phyloP scores from a whole-genome alignment of 768 basidiomycete genomes.

The Galerina marginata region DNA sequence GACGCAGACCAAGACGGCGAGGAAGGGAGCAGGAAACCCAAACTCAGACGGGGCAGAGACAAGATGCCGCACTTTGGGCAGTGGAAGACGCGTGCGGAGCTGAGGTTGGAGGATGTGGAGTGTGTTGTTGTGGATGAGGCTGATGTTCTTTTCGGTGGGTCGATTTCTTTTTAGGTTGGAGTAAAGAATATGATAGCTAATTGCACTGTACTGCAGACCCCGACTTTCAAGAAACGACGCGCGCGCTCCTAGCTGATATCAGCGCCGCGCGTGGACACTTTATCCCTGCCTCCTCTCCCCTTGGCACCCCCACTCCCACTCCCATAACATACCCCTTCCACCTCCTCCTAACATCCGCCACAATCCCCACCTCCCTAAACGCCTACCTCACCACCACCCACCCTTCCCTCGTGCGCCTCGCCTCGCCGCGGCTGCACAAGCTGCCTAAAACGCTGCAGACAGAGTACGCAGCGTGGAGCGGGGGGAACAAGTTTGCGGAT shows the following conservation, averaged over 20 bases:
- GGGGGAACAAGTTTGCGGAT: conserved; percentile 82
- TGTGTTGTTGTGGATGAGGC: conserved; percentile 95
- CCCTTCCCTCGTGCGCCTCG: conserved; percentile 70
- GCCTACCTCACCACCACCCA: conserved; percentile 67
- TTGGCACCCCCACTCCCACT: conserved; percentile 15
- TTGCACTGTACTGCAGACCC: conserved; percentile 52
- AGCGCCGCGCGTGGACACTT: conserved; percentile 61
- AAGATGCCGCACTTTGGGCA: conserved; percentile 42
- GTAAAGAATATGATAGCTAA: too few relatives aligned
- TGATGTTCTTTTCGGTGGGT: conserved; percentile 84
- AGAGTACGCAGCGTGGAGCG: conserved; percentile 77
- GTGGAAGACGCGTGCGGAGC: conserved; percentile 52
- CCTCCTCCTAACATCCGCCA: conserved; percentile 83
- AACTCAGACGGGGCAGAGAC: not conserved
- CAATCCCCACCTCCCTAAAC: conserved; percentile 79
- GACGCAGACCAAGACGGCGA: conserved; percentile 15
- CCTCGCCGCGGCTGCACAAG: conserved; percentile 80
- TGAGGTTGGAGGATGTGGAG: conserved; percentile 73
- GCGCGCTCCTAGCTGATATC: conserved; percentile 72
- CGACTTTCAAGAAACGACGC: conserved; percentile 81
- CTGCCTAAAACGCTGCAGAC: conserved; percentile 73
- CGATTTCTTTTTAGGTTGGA: not conserved
- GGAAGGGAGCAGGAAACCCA: too few relatives aligned
- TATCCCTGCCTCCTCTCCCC: conserved; percentile 31
- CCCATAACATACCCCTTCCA: conserved; percentile 75